These are phyloP conservation scores for Leptomonas seymouri DNA, from an alignment of 208 protist genomes.

Conservation along the genomic window DNA sequence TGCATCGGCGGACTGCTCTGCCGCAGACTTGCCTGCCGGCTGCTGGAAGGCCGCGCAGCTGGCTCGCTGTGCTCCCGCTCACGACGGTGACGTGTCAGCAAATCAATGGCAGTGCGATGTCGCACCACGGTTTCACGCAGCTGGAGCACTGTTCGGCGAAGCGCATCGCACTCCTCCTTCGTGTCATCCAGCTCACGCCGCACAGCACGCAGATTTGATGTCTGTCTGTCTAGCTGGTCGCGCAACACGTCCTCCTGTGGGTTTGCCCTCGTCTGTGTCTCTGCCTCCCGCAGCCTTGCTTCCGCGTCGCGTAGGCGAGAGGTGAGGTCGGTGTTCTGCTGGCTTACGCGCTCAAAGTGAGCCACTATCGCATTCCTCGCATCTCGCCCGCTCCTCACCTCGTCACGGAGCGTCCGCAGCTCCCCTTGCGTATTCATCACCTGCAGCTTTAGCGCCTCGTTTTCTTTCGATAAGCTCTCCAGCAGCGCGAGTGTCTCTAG, in stretches of 20 bases:
- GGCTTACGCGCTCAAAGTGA: slow-evolving; percentile 41
- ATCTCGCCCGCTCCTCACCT: slow-evolving; percentile 12
- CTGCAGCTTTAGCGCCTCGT: slow-evolving; percentile 19
- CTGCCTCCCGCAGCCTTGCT: slow-evolving; percentile 8
- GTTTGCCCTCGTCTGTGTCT: slow-evolving; percentile 11
- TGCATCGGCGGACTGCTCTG: slow-evolving; percentile 22
- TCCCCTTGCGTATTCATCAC: slow-evolving; percentile 1
- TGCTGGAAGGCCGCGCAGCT: slow-evolving; percentile 1
- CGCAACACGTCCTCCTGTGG: slow-evolving; percentile 39
- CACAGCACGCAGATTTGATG: slow-evolving; percentile 35
- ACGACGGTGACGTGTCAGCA: slow-evolving; percentile 36
- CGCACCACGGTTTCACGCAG: slow-evolving; percentile 44
- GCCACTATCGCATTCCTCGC: slow-evolving; percentile 29
- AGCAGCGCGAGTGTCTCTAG: slow-evolving; percentile 32
- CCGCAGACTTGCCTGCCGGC: background rate
- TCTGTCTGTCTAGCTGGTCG: slow-evolving; percentile 45
- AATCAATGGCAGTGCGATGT: slow-evolving; percentile 57
- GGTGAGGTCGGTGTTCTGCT: slow-evolving; percentile 41
- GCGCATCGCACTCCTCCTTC: slow-evolving; percentile 32
- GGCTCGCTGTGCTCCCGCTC: background rate
- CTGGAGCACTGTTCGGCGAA: slow-evolving; percentile 40
- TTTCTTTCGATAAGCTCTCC: slow-evolving; percentile 26
- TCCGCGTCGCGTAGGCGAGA: slow-evolving; percentile 26
- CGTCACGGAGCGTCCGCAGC: background rate
- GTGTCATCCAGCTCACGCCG: slow-evolving; percentile 38